A percentile compares a stretch with the other conserved stretches of the same genome.
phyloP scores from a whole-genome alignment of 306 rosid genomes.

The Sicyos baderoa region DNA sequence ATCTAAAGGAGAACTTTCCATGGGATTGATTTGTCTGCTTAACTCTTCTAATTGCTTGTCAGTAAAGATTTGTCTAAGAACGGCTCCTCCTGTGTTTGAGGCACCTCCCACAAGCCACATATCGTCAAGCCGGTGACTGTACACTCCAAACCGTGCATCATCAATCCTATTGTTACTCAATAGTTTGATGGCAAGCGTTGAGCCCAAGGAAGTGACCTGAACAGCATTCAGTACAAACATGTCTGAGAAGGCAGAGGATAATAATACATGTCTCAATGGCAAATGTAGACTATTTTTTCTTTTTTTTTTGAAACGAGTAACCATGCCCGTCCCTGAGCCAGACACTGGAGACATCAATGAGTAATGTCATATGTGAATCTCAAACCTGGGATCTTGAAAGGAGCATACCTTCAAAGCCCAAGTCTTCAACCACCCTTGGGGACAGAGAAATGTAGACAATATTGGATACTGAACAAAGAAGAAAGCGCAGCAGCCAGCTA shows the following conservation, averaged over 20 bases:
- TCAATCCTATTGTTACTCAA: conserved; percentile 72
- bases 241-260: background rate
- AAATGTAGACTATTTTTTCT: too few relatives aligned
- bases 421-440: too few relatives aligned
- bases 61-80: conserved; percentile 67
- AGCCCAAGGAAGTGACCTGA: conserved; percentile 91
- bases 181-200: conserved; percentile 85
- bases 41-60: conserved; percentile 58
- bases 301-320: too few relatives aligned
- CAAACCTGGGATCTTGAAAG: too few relatives aligned
- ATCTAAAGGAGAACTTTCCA: conserved; percentile 51
- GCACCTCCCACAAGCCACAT: conserved; percentile 99
- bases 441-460: too few relatives aligned
- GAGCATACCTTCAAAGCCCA: too few relatives aligned
- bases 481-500: background rate
- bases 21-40: conserved; percentile 67
- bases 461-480: background rate
- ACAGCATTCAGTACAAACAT: conserved; percentile 3
- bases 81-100: conserved; percentile 89
- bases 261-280: too few relatives aligned
- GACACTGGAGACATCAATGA: too few relatives aligned
- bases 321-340: too few relatives aligned
- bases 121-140: conserved; percentile 95
- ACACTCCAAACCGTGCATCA: conserved; percentile 87
- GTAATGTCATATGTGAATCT: too few relatives aligned